A percentile compares a stretch with the other conserved stretches of the same genome.
These are phyloP conservation scores for Dactylellina leptospora DNA, from an alignment of 2,329 filamentous ascomycete genomes.

Conservation along the genomic window DNA sequence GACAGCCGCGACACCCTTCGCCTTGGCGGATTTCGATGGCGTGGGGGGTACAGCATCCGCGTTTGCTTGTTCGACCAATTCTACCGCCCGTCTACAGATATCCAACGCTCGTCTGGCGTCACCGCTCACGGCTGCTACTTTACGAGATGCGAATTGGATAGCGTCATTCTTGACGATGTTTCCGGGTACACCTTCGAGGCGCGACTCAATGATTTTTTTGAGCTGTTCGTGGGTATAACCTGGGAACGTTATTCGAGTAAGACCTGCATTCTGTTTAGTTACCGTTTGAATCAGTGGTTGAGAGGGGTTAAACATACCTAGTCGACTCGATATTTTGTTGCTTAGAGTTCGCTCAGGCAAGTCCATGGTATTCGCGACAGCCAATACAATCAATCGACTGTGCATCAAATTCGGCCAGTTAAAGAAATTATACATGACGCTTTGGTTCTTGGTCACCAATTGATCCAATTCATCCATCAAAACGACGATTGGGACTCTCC, in stretches of 20 bases:
- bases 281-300: constrained; percentile 3
- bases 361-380: constrained; percentile 99
- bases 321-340: constrained; percentile 95
- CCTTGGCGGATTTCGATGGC: constrained; percentile 62
- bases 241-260: constrained; percentile 95
- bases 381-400: constrained; percentile 91
- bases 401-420: constrained; percentile 96
- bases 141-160: constrained; percentile 93
- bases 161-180: constrained; percentile 92
- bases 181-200: constrained; percentile 84
- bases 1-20: constrained; percentile 53
- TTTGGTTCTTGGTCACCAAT: constrained; percentile 95
- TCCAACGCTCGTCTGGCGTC: constrained; percentile 92
- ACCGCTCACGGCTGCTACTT: constrained; percentile 94
- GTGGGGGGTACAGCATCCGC: constrained; percentile 64
- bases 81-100: constrained; percentile 92
- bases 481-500: constrained; percentile 92
- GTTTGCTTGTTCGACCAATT: constrained; percentile 77
- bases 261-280: constrained; percentile 62
- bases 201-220: constrained; percentile 96
- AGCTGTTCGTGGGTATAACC: constrained; percentile 97
- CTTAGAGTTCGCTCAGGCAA: constrained; percentile 92
- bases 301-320: constrained; percentile 66
- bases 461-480: constrained; percentile 99
- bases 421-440: constrained; percentile 99